Base-by-base conservation (phyloP, 768 basidiomycete species). In the Collybia nuda region DNA sequence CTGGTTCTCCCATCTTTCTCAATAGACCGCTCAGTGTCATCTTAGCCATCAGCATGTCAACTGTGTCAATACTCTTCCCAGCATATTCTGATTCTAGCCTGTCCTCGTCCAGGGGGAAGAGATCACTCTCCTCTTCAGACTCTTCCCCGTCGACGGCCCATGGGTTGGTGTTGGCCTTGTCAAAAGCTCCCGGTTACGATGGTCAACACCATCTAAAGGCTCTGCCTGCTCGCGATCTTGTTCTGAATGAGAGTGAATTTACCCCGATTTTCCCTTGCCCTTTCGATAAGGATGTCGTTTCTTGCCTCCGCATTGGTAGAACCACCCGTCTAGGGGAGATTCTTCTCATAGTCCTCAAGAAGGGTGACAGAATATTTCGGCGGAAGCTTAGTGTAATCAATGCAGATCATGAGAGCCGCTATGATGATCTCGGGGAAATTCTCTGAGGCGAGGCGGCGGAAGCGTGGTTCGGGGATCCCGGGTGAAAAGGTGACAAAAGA, bases 261-360 rank as follows among this genome's bases (percentile, higher is more conserved):
- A 5, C 61, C 67, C n/a, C 65, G 67, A 56, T 69, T 59, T n/a
- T 62, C 54, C 37, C 61, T 54, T 19, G 64, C 69, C 39, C 67
- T 62, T 50, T 73, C 68, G 47, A 75, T 51, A 2, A 72, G 52
- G 18, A 64, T 65, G n/a, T 70, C 67, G 56, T 68, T 70, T n/a
- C 71, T 60, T 28, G 67, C 68, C 48, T 65, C 63, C n/a, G 64
- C 56, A 40, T 67, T 68, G 18, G 48, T 46, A 21, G 64, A 62
- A 1, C 60, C 60, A 6, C 43, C 42, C 1, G 50, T 52, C n/a
- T 19, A 17, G 9, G 56, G 57, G 19, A 47, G 48, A 24, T 56
- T 41, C 22, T 60, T 47, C n/a, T 58, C 62, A 21, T 63, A 60
- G 11, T 61, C 61, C 14, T 53, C 45, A 6, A 74, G 62, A 5